Conservation (phyloP, 2,329 filamentous ascomycete genomes). For the Ilyonectria mors-panacis region DNA sequence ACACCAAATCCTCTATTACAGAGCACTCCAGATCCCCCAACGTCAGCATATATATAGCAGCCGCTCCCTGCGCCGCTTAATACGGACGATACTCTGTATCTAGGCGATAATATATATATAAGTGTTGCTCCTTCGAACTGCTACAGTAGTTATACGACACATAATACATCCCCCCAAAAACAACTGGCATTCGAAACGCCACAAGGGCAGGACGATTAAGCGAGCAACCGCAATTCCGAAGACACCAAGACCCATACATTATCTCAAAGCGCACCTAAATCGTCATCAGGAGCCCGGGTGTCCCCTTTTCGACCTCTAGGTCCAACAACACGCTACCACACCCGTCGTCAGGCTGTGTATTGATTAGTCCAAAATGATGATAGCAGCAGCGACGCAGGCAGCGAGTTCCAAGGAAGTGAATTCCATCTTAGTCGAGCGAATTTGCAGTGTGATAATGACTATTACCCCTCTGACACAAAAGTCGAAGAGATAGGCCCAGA, state of each 20-base stretch:
- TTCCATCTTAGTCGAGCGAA: neutral
- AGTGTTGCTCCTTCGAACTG: no score
- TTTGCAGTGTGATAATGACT: neutral
- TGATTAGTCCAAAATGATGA: slow-evolving; percentile 1
- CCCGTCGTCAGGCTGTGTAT: neutral
- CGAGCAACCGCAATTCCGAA: neutral
- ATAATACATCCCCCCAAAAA: no score
- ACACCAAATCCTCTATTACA: no score
- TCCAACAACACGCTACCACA: neutral
- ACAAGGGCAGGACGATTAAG: no score
- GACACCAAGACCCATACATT: neutral
- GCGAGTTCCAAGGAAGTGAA: slow-evolving; percentile 1
- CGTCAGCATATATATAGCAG: no score
- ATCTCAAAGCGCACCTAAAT: neutral
- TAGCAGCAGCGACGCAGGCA: neutral
- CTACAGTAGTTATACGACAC: no score
- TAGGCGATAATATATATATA: no score
- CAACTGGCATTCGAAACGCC: no score
- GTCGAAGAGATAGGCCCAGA: no score
- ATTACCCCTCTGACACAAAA: neutral
- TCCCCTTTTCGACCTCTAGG: slow-evolving; percentile 1
- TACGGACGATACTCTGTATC: no score
- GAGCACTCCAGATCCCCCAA: no score
- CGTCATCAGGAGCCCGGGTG: neutral
- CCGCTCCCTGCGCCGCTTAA: no score